A percentile compares a stretch with the other conserved stretches of the same genome.
These are phyloP conservation scores for Brassica carinata DNA, from an alignment of 345 rosid genomes.

Conservation along the genomic window DNA sequence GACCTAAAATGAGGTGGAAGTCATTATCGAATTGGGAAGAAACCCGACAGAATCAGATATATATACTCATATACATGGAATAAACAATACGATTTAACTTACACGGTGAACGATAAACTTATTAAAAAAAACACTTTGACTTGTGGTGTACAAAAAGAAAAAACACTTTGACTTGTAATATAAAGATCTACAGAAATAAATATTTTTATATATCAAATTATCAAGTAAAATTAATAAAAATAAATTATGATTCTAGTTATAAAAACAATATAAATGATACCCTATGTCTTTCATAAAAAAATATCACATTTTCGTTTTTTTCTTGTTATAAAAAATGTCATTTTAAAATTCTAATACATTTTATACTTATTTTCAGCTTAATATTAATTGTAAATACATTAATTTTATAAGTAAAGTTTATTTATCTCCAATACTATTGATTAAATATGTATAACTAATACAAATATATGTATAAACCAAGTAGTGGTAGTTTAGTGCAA, in stretches of 20 bases:
- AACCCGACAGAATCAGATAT: background rate
- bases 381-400: too few species aligned
- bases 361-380: too few species aligned
- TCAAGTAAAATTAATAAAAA: background rate
- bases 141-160: too few species aligned
- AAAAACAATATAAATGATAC: background rate
- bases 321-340: too few species aligned
- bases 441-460: too few species aligned
- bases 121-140: background rate
- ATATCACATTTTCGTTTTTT: too few species aligned
- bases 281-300: too few species aligned
- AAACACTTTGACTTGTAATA: background rate
- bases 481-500: too few species aligned
- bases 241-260: background rate
- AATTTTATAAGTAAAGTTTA: too few species aligned
- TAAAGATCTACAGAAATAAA: background rate
- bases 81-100: background rate
- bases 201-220: background rate
- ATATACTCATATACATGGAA: background rate
- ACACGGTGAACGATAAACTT: background rate
- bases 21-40: background rate
- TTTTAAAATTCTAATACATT: too few species aligned
- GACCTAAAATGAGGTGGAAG: background rate
- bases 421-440: too few species aligned
- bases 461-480: too few species aligned